Percentiles rank a stretch among this genome's conserved stretches.
phyloP scores from a whole-genome alignment of 345 rosid species.

The Populus deltoides region DNA sequence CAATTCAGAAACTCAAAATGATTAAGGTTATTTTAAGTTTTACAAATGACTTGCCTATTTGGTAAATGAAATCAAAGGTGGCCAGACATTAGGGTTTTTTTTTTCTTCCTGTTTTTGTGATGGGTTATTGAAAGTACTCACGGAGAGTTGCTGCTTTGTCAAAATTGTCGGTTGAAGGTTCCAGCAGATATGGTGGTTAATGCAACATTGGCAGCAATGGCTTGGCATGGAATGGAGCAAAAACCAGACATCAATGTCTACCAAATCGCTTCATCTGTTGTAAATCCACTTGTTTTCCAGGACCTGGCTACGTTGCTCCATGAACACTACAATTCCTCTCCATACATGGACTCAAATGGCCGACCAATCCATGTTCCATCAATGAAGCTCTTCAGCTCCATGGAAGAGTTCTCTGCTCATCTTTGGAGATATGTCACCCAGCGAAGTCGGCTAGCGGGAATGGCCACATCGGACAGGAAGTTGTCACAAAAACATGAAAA shows the following conservation, averaged over 20 bases:
- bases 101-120: too few species aligned
- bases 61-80: too few species aligned
- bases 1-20: not conserved
- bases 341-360: conserved; percentile 71
- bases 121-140: not conserved
- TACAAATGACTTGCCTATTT: too few species aligned
- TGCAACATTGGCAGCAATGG: conserved; percentile 88
- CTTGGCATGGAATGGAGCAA: conserved; percentile 55
- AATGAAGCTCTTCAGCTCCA: conserved; percentile 73
- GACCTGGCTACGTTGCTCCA: conserved; percentile 61
- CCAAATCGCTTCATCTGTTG: conserved; percentile 86
- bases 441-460: conserved; percentile 40
- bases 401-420: conserved; percentile 72
- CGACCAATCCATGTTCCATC: conserved; percentile 63
- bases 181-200: conserved; percentile 83
- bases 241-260: conserved; percentile 69
- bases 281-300: conserved; percentile 67
- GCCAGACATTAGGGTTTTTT: too few species aligned
- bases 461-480: conserved; percentile 42
- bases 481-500: conserved; percentile 53
- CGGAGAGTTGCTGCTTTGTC: conserved; percentile 2
- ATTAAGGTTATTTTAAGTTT: too few species aligned
- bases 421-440: conserved; percentile 59
- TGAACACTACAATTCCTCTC: conserved; percentile 69
- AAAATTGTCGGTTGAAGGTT: conserved; percentile 35